A percentile compares a stretch with the other conserved stretches of the same genome.
Conservation (phyloP, 2,329 filamentous ascomycete genomes). For the Phialophora macrospora region DNA sequence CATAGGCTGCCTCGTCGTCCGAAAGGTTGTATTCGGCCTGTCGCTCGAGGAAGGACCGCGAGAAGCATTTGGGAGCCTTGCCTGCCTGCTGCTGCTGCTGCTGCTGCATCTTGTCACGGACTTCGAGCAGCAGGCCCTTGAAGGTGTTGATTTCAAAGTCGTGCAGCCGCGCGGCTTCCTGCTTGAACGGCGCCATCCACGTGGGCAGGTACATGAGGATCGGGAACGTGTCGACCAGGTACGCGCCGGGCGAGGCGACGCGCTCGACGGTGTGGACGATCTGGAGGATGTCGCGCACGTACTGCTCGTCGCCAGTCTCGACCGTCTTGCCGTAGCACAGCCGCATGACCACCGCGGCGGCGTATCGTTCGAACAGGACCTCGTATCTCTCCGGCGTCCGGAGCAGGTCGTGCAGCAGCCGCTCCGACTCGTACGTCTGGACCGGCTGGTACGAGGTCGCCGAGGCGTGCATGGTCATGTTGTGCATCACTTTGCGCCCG, state of each 20-base stretch:
- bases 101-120: slow-evolving; percentile 37
- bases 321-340: slow-evolving; percentile 46
- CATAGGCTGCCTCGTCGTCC: slow-evolving; percentile 42
- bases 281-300: slow-evolving; percentile 43
- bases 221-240: slow-evolving; percentile 45
- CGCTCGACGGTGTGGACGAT: slow-evolving; percentile 46
- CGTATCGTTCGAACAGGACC: slow-evolving; percentile 46
- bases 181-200: slow-evolving; percentile 43
- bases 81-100: slow-evolving; percentile 14
- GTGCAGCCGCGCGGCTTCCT: slow-evolving; percentile 40
- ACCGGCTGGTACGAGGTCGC: slow-evolving; percentile 42
- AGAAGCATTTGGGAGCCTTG: slow-evolving; percentile 37
- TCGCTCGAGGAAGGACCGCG: slow-evolving; percentile 39
- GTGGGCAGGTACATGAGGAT: slow-evolving; percentile 41
- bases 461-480: slow-evolving; percentile 42
- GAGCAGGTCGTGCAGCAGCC: slow-evolving; percentile 43
- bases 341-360: slow-evolving; percentile 47
- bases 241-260: slow-evolving; percentile 47
- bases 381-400: slow-evolving; percentile 44
- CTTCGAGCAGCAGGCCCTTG: slow-evolving; percentile 42
- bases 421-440: slow-evolving; percentile 43
- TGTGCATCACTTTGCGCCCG: slow-evolving; percentile 45
- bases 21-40: slow-evolving; percentile 39
- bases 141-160: slow-evolving; percentile 41
- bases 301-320: slow-evolving; percentile 44